Conservation (phyloP, 1,284 basidiomycete species). For the Grifola frondosa region DNA sequence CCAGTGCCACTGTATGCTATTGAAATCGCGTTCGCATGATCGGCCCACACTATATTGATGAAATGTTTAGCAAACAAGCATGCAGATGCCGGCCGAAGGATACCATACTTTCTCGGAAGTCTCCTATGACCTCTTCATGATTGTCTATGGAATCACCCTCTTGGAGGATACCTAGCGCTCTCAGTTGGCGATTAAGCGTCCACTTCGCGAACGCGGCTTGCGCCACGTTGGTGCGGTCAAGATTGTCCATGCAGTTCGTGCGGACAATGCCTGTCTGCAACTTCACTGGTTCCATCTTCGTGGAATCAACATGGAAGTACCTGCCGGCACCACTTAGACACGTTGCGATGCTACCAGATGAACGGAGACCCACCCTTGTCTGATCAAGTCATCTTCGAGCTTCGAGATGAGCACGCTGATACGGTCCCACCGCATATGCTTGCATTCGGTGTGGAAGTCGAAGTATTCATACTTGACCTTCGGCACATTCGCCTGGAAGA, state of each 20-base stretch:
- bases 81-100: not conserved
- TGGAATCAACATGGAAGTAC: slow-evolving; percentile 70
- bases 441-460: slow-evolving; percentile 98
- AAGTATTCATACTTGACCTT: slow-evolving; percentile 92
- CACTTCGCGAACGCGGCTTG: slow-evolving; percentile 88
- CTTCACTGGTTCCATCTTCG: slow-evolving; percentile 45
- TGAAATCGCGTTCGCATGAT: slow-evolving; percentile 92
- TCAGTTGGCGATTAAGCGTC: slow-evolving; percentile 81
- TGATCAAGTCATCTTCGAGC: slow-evolving; percentile 71
- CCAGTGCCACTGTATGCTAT: slow-evolving; percentile 94
- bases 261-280: slow-evolving; percentile 70
- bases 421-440: slow-evolving; percentile 92
- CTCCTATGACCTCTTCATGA: slow-evolving; percentile 74
- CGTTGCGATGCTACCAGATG: not conserved
- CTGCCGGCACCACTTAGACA: slow-evolving; percentile 36
- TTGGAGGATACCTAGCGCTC: slow-evolving; percentile 67
- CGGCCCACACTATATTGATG: slow-evolving; percentile 86
- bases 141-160: slow-evolving; percentile 74
- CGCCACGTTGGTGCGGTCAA: slow-evolving; percentile 96
- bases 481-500: slow-evolving; percentile 54
- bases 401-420: slow-evolving; percentile 83
- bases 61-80: not conserved
- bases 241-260: slow-evolving; percentile 94
- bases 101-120: slow-evolving; percentile 83
- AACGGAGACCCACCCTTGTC: slow-evolving; percentile 59